Evolutionary conservation across 2,329 filamentous ascomycete species (phyloP).

Genomic region (Parafenestella ontariensis): DNA sequence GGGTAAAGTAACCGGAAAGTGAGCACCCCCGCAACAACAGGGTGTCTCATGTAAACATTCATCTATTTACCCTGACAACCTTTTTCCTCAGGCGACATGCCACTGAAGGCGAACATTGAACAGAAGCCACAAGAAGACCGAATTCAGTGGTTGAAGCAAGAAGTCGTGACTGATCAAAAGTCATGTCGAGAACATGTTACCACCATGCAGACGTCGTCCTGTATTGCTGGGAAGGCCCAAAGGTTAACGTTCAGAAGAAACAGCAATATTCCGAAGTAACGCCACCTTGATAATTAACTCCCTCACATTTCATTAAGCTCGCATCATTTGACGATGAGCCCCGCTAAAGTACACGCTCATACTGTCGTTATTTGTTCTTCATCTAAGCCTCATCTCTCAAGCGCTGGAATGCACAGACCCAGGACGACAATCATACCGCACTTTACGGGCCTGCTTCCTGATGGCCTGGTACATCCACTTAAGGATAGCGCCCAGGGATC

Average conservation of each 20-base stretch:
- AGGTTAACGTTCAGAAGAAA: not conserved
- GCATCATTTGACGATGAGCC: conserved; percentile 31
- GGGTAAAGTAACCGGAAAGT: conserved; percentile 31
- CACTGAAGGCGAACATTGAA: conserved; percentile 3
- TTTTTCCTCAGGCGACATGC: conserved; percentile 5
- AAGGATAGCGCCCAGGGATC: conserved; percentile 11
- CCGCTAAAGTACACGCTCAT: conserved; percentile 32
- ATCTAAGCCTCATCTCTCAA: conserved; percentile 42
- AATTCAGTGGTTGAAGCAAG: not conserved
- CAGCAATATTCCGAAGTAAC: conserved; percentile 17
- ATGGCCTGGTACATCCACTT: conserved; percentile 22
- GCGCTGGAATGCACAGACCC: conserved; percentile 37
- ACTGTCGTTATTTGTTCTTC: conserved; percentile 29
- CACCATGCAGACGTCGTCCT: not conserved
- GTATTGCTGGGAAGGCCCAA: not conserved
- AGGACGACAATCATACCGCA: conserved; percentile 34
- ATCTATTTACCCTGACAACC: conserved; percentile 25
- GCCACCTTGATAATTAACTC: conserved; percentile 24
- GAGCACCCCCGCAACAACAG: conserved; percentile 25
- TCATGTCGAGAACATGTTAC: not conserved
- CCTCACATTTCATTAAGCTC: conserved; percentile 16
- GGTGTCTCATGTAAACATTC: conserved; percentile 39
- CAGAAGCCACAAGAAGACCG: not conserved
- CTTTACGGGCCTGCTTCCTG: conserved; percentile 48
- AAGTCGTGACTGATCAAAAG: not conserved